Base-by-base conservation (phyloP, 345 rosid genomes). In the Jatropha curcas region DNA sequence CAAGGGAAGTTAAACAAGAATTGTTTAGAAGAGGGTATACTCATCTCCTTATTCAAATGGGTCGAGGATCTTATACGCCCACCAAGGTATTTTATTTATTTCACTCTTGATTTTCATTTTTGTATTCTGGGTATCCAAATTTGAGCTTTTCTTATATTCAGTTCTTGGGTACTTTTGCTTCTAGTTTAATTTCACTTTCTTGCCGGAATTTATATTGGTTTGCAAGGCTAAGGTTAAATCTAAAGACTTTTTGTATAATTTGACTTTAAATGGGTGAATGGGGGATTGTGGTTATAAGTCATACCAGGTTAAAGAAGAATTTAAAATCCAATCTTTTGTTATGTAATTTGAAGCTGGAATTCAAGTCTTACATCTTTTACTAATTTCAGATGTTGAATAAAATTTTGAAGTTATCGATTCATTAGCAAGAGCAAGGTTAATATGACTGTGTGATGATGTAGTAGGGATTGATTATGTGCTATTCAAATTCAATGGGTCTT, bases 1-100 rank as follows among this genome's bases (percentile, higher is more conserved):
- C 81, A 62, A 74, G 67, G 69, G 79, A 86, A 60, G 85, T 92
- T 34, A 89, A 86, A 79, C 84, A 77, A 13, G 93, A 83, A 75
- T 73, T 93, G 71, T 20, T 60, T 1, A 84, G 79, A 41, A 89
- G 82, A 82, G 99, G 96, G 19, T 95, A 82, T 33, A 89, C 96
- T 35, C 86, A 85, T 92, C 77, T 95, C 57, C 80, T 91, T 7
- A 48, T 48, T 48, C 53, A 48, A 48, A 48, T 48, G 19, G 53
- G 53, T 48, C 88, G 92, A 0, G 99, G 98, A 70, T 71, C 84
- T 62, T 91, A 79, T 74, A 30, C 68, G 30, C 98, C 99, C 3
- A 34, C 83, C 10, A 82, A 89, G 94, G 98, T 90, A 50, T 65
- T 58, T 64, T 30, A 60, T 39, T 58, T 50, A 1, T 28, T 8